Evolutionary conservation across 2,329 filamentous ascomycete genomes (phyloP).

Genomic region (Fusarium sambucinum): DNA sequence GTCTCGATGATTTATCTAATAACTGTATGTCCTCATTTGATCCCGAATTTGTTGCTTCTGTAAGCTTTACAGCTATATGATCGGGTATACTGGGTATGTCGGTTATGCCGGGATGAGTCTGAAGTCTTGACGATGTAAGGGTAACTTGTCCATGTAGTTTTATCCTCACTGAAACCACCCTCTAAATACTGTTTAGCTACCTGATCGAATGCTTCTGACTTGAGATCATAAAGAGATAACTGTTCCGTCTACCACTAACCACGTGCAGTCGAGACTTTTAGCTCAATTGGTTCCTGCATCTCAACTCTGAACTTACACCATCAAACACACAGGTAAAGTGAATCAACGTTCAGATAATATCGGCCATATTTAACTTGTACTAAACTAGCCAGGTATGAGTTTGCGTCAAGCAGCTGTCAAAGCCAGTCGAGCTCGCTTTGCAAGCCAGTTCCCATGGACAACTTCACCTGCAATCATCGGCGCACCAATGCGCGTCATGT

Average conservation of each 20-base stretch:
- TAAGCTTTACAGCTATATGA: background rate
- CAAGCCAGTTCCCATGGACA: conserved; percentile 44
- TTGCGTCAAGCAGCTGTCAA: conserved; percentile 3
- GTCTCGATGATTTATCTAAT: no score
- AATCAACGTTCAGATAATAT: background rate
- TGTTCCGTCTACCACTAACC: background rate
- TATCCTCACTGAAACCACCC: conserved; percentile 1
- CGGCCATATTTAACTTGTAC: background rate
- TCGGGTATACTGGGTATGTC: conserved; percentile 23
- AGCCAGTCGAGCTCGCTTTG: conserved; percentile 16
- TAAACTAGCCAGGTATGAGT: conserved; percentile 10
- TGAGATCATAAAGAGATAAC: background rate
- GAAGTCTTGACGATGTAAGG: background rate
- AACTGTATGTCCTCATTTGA: background rate
- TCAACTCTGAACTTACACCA: background rate
- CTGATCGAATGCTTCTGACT: no score
- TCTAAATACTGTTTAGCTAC: background rate
- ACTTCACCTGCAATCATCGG: conserved; percentile 65
- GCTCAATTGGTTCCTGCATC: background rate
- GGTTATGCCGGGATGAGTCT: conserved; percentile 18
- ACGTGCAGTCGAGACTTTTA: background rate
- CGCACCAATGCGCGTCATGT: conserved; percentile 78
- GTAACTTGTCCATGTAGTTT: background rate
- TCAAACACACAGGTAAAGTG: background rate
- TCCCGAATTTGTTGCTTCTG: background rate